Evolutionary conservation across 495 filamentous ascomycete species (phyloP), one percentile per base, ranked within the genome.

Genomic region (Talaromyces thailandensis): DNA sequence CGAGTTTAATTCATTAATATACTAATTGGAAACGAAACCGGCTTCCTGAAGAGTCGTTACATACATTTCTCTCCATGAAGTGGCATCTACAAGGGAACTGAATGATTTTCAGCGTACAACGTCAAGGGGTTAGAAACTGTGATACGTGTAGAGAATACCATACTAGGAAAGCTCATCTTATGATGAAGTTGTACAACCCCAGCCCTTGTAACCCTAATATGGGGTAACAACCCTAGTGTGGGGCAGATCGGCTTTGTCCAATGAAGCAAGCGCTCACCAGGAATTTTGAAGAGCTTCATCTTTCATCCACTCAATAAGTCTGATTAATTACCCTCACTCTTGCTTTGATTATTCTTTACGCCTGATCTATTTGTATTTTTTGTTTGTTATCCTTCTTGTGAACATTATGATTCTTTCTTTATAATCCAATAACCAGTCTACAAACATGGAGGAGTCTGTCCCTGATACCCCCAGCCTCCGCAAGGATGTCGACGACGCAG

Each of bases 401-500:
- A 21, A 28, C 21, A 28, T 51, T n/a, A 51, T 57, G 60, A 43
- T 11, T 31, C 43, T 56, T 23, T 11, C 29, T 26, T 52, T 57
- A 26, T 51, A 63, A 14, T 24, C 62, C 43, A 56, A 45, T 48
- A 37, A 45, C 53, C 32, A 14, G 28, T 29, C 2, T 21, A 29
- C 60, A 51, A 50, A 67, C 53, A 78, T 75, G 75, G 74, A 79
- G 56, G 74, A 81, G 23, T 69, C 73, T 6, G 69, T 82, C 35
- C 75, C 72, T 35, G 75, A 81, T 64, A 81, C 78, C 35, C 79
- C 82, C 16, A 63, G 75, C 57, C 78, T 80, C 69, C 75, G 77
- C 64, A 79, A 72, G 64, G 83, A 78, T 65, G 64, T 64, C 25
- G 74, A 74, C 25, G 80, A 78, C 55, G 81, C 82, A 68, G 79